Conservation (phyloP, 345 rosid genomes). For the Arabidopsis suecica region DNA sequence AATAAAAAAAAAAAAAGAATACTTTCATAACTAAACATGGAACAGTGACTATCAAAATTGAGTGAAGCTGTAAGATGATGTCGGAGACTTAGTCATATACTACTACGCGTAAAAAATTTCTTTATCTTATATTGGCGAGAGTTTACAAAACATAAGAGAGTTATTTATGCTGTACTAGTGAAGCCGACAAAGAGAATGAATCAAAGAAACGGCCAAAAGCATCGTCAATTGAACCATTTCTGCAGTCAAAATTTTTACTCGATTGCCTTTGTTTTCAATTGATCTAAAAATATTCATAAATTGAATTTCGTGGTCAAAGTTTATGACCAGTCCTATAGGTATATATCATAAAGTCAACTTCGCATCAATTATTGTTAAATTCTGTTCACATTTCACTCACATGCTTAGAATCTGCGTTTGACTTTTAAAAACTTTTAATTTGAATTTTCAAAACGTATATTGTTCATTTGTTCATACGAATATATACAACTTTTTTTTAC, state of each 20-base stretch:
- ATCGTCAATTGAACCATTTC: conserved; percentile 20
- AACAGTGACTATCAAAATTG: background rate
- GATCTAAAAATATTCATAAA: conserved; percentile 18
- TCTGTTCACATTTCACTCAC: conserved; percentile 30
- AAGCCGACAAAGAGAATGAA: conserved; percentile 6
- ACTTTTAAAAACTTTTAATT: background rate
- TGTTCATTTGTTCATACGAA: background rate
- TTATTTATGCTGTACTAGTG: conserved; percentile 2
- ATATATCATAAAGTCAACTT: conserved; percentile 34
- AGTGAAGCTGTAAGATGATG: conserved; percentile 21
- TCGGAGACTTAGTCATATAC: background rate
- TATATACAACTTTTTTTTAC: background rate
- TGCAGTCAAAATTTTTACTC: conserved; percentile 6
- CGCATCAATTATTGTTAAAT: conserved; percentile 5
- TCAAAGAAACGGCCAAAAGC: too few species aligned
- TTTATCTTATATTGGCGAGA: too few species aligned
- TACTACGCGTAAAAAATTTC: too few species aligned
- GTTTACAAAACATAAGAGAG: too few species aligned
- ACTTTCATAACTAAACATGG: background rate
- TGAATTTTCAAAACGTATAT: background rate
- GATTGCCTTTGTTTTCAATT: background rate
- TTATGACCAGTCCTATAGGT: conserved; percentile 23
- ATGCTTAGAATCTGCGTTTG: conserved; percentile 7
- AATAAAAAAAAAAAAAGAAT: background rate
- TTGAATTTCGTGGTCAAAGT: conserved; percentile 25